Percentiles rank a stretch among this genome's conserved stretches.
Conservation (phyloP, 1,284 basidiomycete genomes). For the Ceratobasidium sp. region DNA sequence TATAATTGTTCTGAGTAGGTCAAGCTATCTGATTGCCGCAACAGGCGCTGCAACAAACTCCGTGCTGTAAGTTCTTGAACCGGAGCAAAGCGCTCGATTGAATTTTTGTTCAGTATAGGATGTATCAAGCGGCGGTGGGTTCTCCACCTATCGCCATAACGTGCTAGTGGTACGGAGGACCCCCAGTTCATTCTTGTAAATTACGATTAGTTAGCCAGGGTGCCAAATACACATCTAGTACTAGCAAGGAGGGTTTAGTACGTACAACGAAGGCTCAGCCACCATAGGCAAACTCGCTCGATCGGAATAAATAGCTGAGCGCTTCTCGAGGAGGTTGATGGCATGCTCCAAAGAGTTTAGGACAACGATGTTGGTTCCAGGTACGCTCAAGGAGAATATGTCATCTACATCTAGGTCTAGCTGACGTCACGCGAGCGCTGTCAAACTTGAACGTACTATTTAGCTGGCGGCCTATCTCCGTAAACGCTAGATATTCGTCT, state of each 20-base stretch:
- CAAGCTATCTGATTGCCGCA: background rate
- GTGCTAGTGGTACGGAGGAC: background rate
- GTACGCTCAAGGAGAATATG: slow-evolving; percentile 34
- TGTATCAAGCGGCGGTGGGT: slow-evolving; percentile 21
- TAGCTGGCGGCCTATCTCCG: no score
- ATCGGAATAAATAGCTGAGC: slow-evolving; percentile 35
- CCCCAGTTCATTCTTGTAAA: slow-evolving; percentile 30
- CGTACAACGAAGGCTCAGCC: slow-evolving; percentile 34
- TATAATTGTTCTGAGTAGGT: background rate
- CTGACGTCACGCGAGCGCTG: no score
- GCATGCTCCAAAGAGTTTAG: slow-evolving; percentile 22
- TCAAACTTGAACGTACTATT: no score
- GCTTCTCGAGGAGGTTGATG: slow-evolving; percentile 32
- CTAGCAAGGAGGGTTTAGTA: background rate
- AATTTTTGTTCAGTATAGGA: slow-evolving; percentile 21
- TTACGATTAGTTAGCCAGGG: background rate
- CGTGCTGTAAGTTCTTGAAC: background rate
- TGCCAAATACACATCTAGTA: background rate
- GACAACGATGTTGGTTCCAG: slow-evolving; percentile 19
- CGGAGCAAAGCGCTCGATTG: background rate
- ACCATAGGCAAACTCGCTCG: slow-evolving; percentile 10
- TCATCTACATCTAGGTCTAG: background rate
- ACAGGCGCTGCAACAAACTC: background rate
- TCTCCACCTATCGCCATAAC: slow-evolving; percentile 37
- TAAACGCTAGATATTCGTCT: no score